phyloP scores from a whole-genome alignment of 805 yeast species.

The Nakazawaea sp. region DNA sequence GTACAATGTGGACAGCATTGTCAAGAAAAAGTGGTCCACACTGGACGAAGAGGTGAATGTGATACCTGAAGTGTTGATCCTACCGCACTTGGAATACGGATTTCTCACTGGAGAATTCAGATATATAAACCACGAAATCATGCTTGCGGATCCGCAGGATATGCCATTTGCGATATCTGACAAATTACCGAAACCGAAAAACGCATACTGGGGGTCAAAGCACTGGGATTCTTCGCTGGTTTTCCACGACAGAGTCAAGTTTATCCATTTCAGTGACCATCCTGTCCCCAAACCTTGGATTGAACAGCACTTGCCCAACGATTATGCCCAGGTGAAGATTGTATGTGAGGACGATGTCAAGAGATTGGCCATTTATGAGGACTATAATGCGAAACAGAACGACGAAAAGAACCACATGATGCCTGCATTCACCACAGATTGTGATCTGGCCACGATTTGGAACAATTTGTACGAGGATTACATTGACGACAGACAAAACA shows the following conservation, averaged over 20 bases:
- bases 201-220: slow-evolving; percentile 8
- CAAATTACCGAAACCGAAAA: slow-evolving; percentile 18
- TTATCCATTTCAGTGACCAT: slow-evolving; percentile 58
- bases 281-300: slow-evolving; percentile 68
- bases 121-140: slow-evolving; percentile 29
- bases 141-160: slow-evolving; percentile 36
- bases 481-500: slow-evolving; percentile 7
- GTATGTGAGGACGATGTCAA: slow-evolving; percentile 19
- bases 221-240: slow-evolving; percentile 26
- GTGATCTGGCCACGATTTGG: slow-evolving; percentile 27
- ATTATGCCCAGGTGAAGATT: slow-evolving; percentile 22
- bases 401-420: slow-evolving; percentile 10
- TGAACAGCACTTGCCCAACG: slow-evolving; percentile 15
- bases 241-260: slow-evolving; percentile 27
- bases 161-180: slow-evolving; percentile 18
- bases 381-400: slow-evolving; percentile 1
- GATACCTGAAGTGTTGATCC: slow-evolving; percentile 22
- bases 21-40: slow-evolving; percentile 10
- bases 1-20: slow-evolving; percentile 18
- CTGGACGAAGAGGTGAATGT: slow-evolving; percentile 11
- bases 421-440: slow-evolving; percentile 20
- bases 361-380: slow-evolving; percentile 7
- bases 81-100: slow-evolving; percentile 49
- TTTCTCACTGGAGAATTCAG: slow-evolving; percentile 44
- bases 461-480: slow-evolving; percentile 22